These are phyloP conservation scores for Cryptococcus jaspeensis DNA, from an alignment of 1,284 basidiomycete species.

Conservation along the genomic window DNA sequence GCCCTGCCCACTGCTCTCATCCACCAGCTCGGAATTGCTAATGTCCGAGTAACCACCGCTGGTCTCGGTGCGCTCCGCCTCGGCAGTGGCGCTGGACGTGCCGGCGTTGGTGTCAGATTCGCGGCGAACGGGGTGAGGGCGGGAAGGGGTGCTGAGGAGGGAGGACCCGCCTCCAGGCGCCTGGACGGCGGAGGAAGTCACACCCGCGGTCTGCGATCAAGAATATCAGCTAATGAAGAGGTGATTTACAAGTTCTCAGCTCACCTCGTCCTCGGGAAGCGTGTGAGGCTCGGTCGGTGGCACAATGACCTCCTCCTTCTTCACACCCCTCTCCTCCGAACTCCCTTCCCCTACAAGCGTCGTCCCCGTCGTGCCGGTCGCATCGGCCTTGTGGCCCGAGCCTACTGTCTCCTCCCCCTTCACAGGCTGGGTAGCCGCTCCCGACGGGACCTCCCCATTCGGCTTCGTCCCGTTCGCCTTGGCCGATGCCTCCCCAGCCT, in stretches of 20 bases:
- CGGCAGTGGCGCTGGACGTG: constrained; percentile 15
- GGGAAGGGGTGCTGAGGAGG: constrained; percentile 30
- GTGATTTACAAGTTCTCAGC: constrained; percentile 4
- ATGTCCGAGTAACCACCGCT: constrained; percentile 34
- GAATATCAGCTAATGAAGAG: neutral
- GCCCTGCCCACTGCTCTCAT: constrained; percentile 56
- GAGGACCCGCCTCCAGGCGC: constrained; percentile 64
- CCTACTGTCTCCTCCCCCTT: neutral
- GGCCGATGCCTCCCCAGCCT: neutral
- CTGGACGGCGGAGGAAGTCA: constrained; percentile 67
- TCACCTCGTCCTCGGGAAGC: constrained; percentile 42
- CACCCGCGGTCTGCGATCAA: constrained; percentile 60
- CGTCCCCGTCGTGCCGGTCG: constrained; percentile 11
- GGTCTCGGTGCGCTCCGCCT: constrained; percentile 29
- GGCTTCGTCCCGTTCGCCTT: neutral
- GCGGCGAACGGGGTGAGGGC: constrained; percentile 26
- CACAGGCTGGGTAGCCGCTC: neutral
- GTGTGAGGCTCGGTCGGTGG: constrained; percentile 37
- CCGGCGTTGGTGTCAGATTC: constrained; percentile 31
- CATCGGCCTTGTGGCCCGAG: constrained; percentile 13
- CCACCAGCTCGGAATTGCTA: constrained; percentile 43
- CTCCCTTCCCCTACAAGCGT: constrained; percentile 15
- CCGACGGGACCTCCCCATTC: neutral
- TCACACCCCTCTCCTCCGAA: neutral
- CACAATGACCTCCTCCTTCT: constrained; percentile 28